Conservation (phyloP, 2,329 filamentous ascomycete species). For the Eutypa lata region DNA sequence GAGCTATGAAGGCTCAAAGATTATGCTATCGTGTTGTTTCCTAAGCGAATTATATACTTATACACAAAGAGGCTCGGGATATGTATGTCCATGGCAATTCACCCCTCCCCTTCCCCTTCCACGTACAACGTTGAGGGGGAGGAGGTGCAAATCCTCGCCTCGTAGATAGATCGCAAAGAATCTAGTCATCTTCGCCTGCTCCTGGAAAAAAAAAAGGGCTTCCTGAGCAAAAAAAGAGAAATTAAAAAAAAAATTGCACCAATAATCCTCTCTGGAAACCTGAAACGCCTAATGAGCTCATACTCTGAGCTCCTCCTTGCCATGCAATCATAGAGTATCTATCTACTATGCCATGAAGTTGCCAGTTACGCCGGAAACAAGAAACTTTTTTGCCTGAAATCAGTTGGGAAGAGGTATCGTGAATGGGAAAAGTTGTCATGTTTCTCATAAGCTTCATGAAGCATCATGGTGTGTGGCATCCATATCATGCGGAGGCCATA, state of each 20-base stretch:
- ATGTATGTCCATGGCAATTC: neutral
- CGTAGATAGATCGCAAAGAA: neutral
- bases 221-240: neutral
- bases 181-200: neutral
- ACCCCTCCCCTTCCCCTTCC: too few relatives aligned
- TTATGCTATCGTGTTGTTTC: too few relatives aligned
- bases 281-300: constrained; percentile 2
- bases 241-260: too few relatives aligned
- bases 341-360: constrained; percentile 8
- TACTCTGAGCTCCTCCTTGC: constrained; percentile 17
- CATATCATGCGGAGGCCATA: constrained; percentile 7
- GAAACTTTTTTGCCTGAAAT: constrained; percentile 9
- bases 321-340: constrained; percentile 12
- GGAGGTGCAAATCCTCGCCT: too few relatives aligned
- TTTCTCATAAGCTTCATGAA: constrained; percentile 26
- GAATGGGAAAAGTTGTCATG: constrained; percentile 17
- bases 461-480: constrained; percentile 19
- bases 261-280: neutral
- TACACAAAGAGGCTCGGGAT: neutral
- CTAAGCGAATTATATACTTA: constrained; percentile 1
- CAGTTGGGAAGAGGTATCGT: constrained; percentile 11
- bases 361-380: constrained; percentile 20
- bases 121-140: too few relatives aligned
- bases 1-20: too few relatives aligned
- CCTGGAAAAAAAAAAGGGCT: neutral